A percentile compares a stretch with the other conserved stretches of the same genome.
These are phyloP conservation scores for Alternaria incomplexa DNA, from an alignment of 2,329 filamentous ascomycete genomes.

Conservation along the genomic window DNA sequence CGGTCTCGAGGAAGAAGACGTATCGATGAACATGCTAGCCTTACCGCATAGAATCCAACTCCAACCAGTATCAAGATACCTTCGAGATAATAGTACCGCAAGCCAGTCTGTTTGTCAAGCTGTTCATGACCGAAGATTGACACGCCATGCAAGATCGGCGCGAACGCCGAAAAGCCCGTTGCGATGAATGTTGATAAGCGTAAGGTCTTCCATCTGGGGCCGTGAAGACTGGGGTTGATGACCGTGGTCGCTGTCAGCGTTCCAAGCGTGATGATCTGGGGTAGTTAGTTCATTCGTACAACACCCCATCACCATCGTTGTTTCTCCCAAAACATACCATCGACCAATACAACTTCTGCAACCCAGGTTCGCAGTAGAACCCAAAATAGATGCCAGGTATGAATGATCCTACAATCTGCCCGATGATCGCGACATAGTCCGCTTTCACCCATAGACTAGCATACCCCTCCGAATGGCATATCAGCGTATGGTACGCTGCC, in stretches of 20 bases:
- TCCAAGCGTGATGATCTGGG: slow-evolving; percentile 50
- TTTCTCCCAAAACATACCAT: slow-evolving; percentile 32
- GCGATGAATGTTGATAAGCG: slow-evolving; percentile 85
- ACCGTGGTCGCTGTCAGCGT: slow-evolving; percentile 77
- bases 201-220: slow-evolving; percentile 80
- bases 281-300: background rate
- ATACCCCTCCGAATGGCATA: slow-evolving; percentile 78
- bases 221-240: slow-evolving; percentile 81
- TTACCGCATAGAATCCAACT: slow-evolving; percentile 75
- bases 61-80: slow-evolving; percentile 62
- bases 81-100: slow-evolving; percentile 44
- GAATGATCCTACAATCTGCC: slow-evolving; percentile 85
- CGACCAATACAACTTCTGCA: slow-evolving; percentile 49
- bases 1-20: slow-evolving; percentile 56
- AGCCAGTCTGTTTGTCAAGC: slow-evolving; percentile 63
- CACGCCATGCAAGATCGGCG: slow-evolving; percentile 78
- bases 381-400: slow-evolving; percentile 73
- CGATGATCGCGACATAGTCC: slow-evolving; percentile 90
- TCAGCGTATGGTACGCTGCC: slow-evolving; percentile 79
- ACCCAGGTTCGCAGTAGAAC: slow-evolving; percentile 49
- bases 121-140: slow-evolving; percentile 67
- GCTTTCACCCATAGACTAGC: slow-evolving; percentile 83
- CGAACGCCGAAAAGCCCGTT: slow-evolving; percentile 81
- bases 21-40: slow-evolving; percentile 71
- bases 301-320: rapidly evolving